Evolutionary conservation across 139 green algal species (phyloP).

Genomic region (Volvox africanus): DNA sequence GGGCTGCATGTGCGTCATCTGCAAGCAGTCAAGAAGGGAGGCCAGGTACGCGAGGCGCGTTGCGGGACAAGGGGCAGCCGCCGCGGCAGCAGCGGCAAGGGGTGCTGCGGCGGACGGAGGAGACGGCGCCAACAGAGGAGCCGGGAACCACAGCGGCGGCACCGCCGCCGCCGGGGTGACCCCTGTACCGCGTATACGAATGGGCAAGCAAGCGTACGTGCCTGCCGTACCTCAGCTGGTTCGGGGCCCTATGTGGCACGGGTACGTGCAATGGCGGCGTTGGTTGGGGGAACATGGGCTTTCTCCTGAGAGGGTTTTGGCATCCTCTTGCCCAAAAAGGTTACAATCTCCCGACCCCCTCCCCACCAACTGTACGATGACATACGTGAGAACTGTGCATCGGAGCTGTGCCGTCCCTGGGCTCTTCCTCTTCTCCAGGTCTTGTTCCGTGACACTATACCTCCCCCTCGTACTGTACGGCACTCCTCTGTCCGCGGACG

Average conservation of each 20-base stretch:
- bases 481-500: too few species aligned
- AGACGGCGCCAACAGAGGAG: background rate
- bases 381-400: too few species aligned
- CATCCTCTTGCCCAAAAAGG: background rate
- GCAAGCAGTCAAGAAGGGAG: slow-evolving; percentile 79
- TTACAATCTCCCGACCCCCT: too few species aligned
- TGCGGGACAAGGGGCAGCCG: background rate
- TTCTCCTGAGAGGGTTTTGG: background rate
- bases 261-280: slow-evolving; percentile 6
- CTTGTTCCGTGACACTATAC: too few species aligned
- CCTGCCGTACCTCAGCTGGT: slow-evolving; percentile 73
- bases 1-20: slow-evolving; percentile 87
- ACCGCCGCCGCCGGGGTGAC: background rate
- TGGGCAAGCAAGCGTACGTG: slow-evolving; percentile 86
- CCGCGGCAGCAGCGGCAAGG: slow-evolving; percentile 16
- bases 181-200: slow-evolving; percentile 24
- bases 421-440: too few species aligned
- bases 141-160: background rate
- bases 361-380: too few species aligned
- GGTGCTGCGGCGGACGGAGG: background rate
- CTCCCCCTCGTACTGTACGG: too few species aligned
- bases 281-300: background rate
- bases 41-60: background rate
- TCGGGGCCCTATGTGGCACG: slow-evolving; percentile 50
- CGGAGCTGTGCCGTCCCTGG: too few species aligned